These are phyloP conservation scores for Theileria parva DNA, from an alignment of 169 alveolate species.

Conservation along the genomic window DNA sequence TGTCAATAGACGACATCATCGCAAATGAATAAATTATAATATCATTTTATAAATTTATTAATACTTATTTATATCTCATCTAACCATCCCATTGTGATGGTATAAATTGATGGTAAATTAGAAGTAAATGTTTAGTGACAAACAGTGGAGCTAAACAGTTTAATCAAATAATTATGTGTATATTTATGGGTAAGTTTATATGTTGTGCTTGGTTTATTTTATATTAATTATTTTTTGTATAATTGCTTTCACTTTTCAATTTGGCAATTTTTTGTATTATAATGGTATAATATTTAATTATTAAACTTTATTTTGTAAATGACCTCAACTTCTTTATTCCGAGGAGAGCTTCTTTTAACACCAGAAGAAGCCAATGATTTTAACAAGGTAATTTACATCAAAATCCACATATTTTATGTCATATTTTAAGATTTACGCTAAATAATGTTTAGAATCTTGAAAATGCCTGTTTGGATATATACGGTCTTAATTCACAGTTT, in stretches of 20 bases:
- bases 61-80: background rate
- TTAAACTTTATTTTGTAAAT: background rate
- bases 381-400: conserved; percentile 5
- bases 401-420: background rate
- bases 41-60: background rate
- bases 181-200: background rate
- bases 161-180: background rate
- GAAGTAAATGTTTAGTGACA: background rate
- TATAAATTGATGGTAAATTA: background rate
- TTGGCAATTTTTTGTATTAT: background rate
- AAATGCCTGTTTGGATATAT: conserved; percentile 4
- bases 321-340: background rate
- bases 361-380: conserved; percentile 2
- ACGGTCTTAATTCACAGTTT: background rate
- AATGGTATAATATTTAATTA: background rate
- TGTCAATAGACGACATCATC: conserved; percentile 44
- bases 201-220: background rate
- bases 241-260: background rate
- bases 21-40: conserved; percentile 34
- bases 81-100: too few relatives aligned
- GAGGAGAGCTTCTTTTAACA: conserved; percentile 22
- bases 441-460: conserved; percentile 26
- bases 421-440: too few relatives aligned
- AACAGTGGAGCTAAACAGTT: background rate
- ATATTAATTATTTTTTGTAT: background rate